Evolutionary conservation across 345 rosid genomes (phyloP), one percentile per base, ranked within the genome.

Genomic region (Cardamine chenopodiifolia): DNA sequence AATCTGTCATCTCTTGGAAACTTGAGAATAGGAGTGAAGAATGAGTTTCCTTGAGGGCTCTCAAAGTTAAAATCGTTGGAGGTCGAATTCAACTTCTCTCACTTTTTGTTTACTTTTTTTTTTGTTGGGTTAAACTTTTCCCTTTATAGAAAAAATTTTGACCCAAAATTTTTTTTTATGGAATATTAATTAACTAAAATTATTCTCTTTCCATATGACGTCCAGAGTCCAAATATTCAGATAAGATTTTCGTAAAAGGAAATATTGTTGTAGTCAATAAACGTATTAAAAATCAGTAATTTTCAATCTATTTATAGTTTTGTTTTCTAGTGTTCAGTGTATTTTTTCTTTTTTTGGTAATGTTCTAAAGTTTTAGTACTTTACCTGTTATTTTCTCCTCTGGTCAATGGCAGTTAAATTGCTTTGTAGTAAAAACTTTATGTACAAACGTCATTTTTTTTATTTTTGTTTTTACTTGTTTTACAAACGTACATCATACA

Each of bases 1-100:
- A 73, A 82, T 75, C 20, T 35, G 78, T 68, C 39, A 83, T 85
- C 80, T 82, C 85, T 66, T 76, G 70, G 83, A 81, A 84, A 85
- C 80, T 80, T n/a, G n/a, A n/a, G n/a, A n/a, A n/a, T n/a, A n/a
- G n/a, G 83, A 86, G 73, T 62, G 68, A 67, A 76, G 73, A 34
- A 48, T 73, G 84, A 83, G 80, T 57, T 57, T 54, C 26, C 1
- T 14, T 28, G 7, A 52, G 35, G 26, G 48, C 72, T 71, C 74
- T 71, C 57, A 70, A 53, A 71, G 76, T 82, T 72, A 62, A 72
- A 78, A 3, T 52, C 80, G 79, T 72, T 73, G 44, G 76, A 75
- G 73, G 71, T 70, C 77, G 77, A 77, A 85, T 67, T 74, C 66
- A 45, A 47, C 66, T 70, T 71, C 61, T 72, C 79, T 76, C 84